Evolutionary conservation across 768 basidiomycete genomes (phyloP).

Genomic region (Lentinula sp.): DNA sequence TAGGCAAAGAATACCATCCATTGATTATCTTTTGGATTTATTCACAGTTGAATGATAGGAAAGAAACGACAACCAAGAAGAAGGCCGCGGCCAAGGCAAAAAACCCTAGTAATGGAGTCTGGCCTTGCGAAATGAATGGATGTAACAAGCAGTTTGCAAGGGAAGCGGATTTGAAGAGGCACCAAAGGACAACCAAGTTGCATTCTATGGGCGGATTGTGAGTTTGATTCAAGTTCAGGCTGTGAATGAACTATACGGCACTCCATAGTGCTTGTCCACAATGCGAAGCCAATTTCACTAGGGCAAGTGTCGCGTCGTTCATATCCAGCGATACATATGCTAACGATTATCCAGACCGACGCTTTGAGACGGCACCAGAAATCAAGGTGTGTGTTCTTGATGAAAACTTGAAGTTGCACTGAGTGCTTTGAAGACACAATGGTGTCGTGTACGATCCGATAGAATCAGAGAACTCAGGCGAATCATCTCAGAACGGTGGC

Average conservation of each 20-base stretch:
- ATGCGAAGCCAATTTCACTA: slow-evolving; percentile 74
- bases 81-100: neutral
- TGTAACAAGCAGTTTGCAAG: slow-evolving; percentile 80
- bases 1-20: neutral
- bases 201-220: slow-evolving; percentile 75
- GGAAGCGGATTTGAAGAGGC: slow-evolving; percentile 77
- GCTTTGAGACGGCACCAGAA: slow-evolving; percentile 77
- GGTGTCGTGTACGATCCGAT: slow-evolving; percentile 56
- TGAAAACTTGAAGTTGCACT: slow-evolving; percentile 4
- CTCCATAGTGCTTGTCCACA: slow-evolving; percentile 61
- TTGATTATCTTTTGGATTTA: neutral
- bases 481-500: slow-evolving; percentile 45
- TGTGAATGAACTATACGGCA: neutral
- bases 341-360: slow-evolving; percentile 51
- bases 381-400: slow-evolving; percentile 46
- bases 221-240: slow-evolving; percentile 17
- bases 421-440: slow-evolving; percentile 44
- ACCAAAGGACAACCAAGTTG: slow-evolving; percentile 73
- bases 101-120: slow-evolving; percentile 18
- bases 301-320: slow-evolving; percentile 39
- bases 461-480: slow-evolving; percentile 29
- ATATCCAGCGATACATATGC: slow-evolving; percentile 7
- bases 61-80: slow-evolving; percentile 2
- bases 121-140: slow-evolving; percentile 79
- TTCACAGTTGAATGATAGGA: neutral